phyloP scores from a whole-genome alignment of 108 stramenopile genomes.

The Skeletonema potamos region DNA sequence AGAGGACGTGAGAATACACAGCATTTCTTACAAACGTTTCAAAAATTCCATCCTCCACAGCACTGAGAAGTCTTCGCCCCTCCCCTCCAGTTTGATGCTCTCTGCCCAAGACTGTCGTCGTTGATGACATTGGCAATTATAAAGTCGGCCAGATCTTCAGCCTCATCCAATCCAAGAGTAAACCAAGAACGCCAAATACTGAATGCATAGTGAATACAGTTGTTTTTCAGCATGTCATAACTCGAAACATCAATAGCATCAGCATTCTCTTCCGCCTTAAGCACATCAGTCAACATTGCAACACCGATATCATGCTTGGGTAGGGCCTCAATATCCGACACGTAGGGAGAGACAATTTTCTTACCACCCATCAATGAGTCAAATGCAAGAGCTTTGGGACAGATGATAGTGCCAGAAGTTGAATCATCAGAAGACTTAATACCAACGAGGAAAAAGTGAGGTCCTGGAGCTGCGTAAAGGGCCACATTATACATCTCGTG shows the following conservation, averaged over 20 bases:
- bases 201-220: background rate
- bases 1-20: too few species aligned
- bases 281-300: background rate
- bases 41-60: too few species aligned
- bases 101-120: background rate
- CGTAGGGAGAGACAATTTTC: background rate
- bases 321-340: background rate
- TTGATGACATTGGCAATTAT: constrained; percentile 7
- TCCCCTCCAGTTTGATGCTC: too few species aligned
- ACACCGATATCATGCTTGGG: background rate
- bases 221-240: constrained; percentile 1
- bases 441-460: constrained; percentile 4
- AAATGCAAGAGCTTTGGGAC: constrained; percentile 2
- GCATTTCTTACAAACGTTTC: too few species aligned
- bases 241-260: background rate
- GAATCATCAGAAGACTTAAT: background rate
- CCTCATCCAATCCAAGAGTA: constrained; percentile 3
- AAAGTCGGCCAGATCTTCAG: constrained; percentile 3
- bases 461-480: background rate
- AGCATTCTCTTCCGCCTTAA: background rate
- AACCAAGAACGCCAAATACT: constrained; percentile 3
- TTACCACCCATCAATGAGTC: background rate
- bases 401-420: background rate
- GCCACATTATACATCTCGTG: background rate
- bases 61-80: too few species aligned